Evolutionary conservation across 2,329 filamentous ascomycete species (phyloP).

Genomic region (Stenocarpella maydis): DNA sequence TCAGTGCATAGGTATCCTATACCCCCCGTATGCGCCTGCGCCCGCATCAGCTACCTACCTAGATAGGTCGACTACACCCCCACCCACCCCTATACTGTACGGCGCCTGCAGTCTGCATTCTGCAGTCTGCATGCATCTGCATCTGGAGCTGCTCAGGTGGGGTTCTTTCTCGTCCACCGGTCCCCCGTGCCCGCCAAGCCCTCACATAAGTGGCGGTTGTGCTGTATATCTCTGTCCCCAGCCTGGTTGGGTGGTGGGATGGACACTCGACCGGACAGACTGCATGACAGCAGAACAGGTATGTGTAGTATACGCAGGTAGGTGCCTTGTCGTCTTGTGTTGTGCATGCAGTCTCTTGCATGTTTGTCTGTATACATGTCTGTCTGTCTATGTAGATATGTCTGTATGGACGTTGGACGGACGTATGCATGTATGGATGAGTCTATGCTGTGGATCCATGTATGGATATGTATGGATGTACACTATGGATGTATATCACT

Average conservation of each 20-base stretch:
- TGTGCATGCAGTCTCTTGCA: background rate
- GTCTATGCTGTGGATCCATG: too few relatives aligned
- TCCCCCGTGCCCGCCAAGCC: constrained; percentile 19
- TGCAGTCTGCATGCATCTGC: constrained; percentile 13
- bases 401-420: too few relatives aligned
- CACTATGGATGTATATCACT: background rate
- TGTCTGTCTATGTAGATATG: too few relatives aligned
- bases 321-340: background rate
- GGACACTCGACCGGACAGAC: background rate
- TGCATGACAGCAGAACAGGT: too few relatives aligned
- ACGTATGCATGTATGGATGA: too few relatives aligned
- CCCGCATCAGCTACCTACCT: background rate
- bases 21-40: background rate
- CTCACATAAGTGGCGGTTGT: too few relatives aligned
- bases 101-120: constrained; percentile 14
- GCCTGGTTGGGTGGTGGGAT: constrained; percentile 5
- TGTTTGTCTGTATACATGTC: background rate
- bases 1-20: constrained; percentile 1
- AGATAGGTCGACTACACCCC: background rate
- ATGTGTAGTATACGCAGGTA: background rate
- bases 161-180: constrained; percentile 4
- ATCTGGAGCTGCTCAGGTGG: constrained; percentile 22
- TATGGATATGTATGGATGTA: too few relatives aligned
- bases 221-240: background rate
- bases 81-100: background rate